Conservation (phyloP, 495 filamentous ascomycete genomes). For the Tuber melanosporum region DNA sequence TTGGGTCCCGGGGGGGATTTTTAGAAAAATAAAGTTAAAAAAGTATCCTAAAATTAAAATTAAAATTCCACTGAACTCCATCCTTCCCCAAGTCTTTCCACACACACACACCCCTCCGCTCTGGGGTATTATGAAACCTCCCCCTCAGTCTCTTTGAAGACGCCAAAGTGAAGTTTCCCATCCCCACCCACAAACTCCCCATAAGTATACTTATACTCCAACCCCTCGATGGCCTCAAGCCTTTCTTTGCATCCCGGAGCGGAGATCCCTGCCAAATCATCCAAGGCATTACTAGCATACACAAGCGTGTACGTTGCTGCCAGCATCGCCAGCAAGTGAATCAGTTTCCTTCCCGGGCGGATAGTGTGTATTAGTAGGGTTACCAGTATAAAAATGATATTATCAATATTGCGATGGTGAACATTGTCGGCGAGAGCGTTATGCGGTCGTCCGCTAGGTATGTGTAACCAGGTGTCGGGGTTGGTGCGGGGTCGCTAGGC, state of each 20-base stretch:
- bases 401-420: slow-evolving; percentile 4
- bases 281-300: slow-evolving; percentile 13
- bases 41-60: neutral
- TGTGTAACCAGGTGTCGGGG: neutral
- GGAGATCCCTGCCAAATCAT: neutral
- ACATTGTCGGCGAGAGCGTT: neutral
- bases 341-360: neutral
- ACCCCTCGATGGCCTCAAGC: neutral
- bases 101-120: neutral
- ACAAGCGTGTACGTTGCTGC: slow-evolving; percentile 10
- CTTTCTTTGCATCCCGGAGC: neutral
- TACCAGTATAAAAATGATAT: slow-evolving; percentile 10
- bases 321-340: slow-evolving; percentile 10
- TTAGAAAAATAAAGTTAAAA: neutral
- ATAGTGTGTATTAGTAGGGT: slow-evolving; percentile 1
- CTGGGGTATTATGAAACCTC: neutral
- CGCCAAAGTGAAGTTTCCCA: neutral
- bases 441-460: slow-evolving; percentile 4
- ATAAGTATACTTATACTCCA: neutral
- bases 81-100: neutral
- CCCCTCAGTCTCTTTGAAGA: neutral
- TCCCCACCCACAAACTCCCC: neutral
- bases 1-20: neutral
- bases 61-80: neutral
- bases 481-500: neutral